phyloP scores from a whole-genome alignment of 2,329 filamentous ascomycete genomes.

The Hypoxylon sp. region DNA sequence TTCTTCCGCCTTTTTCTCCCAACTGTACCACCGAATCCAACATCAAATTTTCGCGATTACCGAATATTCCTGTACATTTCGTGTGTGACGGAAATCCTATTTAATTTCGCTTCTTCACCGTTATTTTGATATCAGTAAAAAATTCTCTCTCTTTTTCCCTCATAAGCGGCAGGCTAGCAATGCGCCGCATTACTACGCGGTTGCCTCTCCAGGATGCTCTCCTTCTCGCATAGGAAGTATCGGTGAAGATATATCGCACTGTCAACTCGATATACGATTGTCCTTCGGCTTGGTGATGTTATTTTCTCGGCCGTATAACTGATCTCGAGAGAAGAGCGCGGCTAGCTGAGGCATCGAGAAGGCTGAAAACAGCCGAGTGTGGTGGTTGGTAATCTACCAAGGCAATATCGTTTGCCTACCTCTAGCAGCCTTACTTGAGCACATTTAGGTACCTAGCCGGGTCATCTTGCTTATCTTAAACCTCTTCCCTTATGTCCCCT shows the following conservation, averaged over 20 bases:
- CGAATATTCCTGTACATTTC: not conserved
- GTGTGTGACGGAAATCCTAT: not conserved
- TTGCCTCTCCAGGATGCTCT: not conserved
- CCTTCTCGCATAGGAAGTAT: conserved; percentile 1
- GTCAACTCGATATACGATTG: not conserved
- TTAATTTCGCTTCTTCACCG: conserved; percentile 3
- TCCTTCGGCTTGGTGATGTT: not conserved
- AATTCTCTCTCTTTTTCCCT: not conserved
- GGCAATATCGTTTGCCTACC: not conserved
- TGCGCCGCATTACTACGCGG: conserved; percentile 5
- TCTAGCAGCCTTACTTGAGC: too few species aligned
- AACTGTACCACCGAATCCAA: not conserved
- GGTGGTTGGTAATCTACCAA: too few species aligned
- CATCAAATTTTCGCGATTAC: not conserved
- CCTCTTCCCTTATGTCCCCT: too few species aligned
- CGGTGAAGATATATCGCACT: conserved; percentile 1
- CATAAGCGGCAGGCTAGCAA: not conserved
- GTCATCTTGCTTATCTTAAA: not conserved
- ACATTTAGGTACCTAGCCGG: too few species aligned
- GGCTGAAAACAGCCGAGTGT: conserved; percentile 2
- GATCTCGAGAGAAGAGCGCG: not conserved
- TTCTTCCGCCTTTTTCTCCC: not conserved
- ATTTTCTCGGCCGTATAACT: not conserved
- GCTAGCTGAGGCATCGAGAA: not conserved
- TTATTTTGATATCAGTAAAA: not conserved